Evolutionary conservation across 805 yeast species (phyloP).

Genomic region (Saccharomycopsis sp.): DNA sequence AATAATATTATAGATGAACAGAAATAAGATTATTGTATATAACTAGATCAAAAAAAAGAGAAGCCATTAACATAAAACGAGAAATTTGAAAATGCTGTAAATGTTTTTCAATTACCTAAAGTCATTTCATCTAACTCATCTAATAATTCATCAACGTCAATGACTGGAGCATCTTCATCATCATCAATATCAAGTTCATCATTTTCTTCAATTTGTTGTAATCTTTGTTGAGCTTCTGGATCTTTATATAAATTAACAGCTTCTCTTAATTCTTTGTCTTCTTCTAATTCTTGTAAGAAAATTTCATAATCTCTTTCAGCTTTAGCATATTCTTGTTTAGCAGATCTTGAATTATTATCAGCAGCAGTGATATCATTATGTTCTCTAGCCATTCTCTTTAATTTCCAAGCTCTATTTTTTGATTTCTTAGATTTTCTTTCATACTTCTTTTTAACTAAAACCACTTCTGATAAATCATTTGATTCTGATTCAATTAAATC

Average conservation of each 20-base stretch:
- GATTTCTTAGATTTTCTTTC: constrained; percentile 65
- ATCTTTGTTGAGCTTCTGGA: constrained; percentile 22
- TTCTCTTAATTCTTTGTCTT: constrained; percentile 89
- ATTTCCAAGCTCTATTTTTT: constrained; percentile 79
- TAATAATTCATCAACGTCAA: constrained; percentile 82
- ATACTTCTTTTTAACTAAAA: constrained; percentile 82
- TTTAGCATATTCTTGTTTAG: constrained; percentile 79
- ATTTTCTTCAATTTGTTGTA: constrained; percentile 22
- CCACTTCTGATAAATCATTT: constrained; percentile 70
- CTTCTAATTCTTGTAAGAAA: constrained; percentile 95
- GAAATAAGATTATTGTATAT: neutral
- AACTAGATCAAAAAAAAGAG: neutral
- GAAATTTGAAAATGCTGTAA: too few relatives aligned
- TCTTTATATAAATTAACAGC: constrained; percentile 83
- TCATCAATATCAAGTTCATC: constrained; percentile 43
- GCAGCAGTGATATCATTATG: constrained; percentile 80
- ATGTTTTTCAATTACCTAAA: constrained; percentile 40
- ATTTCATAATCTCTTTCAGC: constrained; percentile 92
- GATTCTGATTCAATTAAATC: constrained; percentile 38
- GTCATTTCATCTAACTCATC: constrained; percentile 95
- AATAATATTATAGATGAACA: too few relatives aligned
- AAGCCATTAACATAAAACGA: neutral
- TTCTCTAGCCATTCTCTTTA: constrained; percentile 96
- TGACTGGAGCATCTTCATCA: constrained; percentile 79
- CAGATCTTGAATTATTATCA: constrained; percentile 50